Percentiles rank a stretch among this genome's conserved stretches.
These are phyloP conservation scores for Yarrowia sp. DNA, from an alignment of 805 yeast species.

Conservation along the genomic window DNA sequence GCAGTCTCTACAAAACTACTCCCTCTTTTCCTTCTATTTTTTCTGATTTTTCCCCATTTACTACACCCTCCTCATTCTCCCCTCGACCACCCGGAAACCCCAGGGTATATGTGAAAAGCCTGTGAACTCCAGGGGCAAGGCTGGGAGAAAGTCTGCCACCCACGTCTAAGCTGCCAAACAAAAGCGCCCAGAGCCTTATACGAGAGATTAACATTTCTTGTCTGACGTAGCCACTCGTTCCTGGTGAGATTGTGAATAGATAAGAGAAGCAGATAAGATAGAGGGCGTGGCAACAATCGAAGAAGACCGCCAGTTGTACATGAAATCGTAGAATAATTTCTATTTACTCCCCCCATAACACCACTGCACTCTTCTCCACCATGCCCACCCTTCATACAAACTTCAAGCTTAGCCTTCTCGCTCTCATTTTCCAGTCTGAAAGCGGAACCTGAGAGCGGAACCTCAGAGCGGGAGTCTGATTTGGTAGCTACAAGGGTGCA, in stretches of 20 bases:
- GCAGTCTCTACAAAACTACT: too few species aligned
- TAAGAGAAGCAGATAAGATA: too few species aligned
- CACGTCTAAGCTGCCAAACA: slow-evolving; percentile 19
- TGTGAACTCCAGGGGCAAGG: neutral
- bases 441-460: slow-evolving; percentile 4
- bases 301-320: too few species aligned
- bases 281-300: too few species aligned
- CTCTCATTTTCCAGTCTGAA: neutral
- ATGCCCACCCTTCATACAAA: slow-evolving; percentile 1
- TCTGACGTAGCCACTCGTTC: slow-evolving; percentile 2
- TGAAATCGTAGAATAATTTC: too few species aligned
- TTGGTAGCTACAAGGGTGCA: neutral
- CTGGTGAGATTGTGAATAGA: neutral
- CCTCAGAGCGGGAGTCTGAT: slow-evolving; percentile 1
- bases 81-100: slow-evolving; percentile 2
- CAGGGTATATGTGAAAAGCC: slow-evolving; percentile 23
- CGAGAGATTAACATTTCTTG: slow-evolving; percentile 20
- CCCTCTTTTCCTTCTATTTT: neutral
- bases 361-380: neutral
- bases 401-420: neutral
- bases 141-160: slow-evolving; percentile 10
- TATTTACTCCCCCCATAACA: too few species aligned
- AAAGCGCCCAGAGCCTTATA: slow-evolving; percentile 13
- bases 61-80: neutral
- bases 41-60: neutral